These are phyloP conservation scores for Barnettozyma hawaiiensis DNA, from an alignment of 1,139 yeast genomes.

Conservation along the genomic window DNA sequence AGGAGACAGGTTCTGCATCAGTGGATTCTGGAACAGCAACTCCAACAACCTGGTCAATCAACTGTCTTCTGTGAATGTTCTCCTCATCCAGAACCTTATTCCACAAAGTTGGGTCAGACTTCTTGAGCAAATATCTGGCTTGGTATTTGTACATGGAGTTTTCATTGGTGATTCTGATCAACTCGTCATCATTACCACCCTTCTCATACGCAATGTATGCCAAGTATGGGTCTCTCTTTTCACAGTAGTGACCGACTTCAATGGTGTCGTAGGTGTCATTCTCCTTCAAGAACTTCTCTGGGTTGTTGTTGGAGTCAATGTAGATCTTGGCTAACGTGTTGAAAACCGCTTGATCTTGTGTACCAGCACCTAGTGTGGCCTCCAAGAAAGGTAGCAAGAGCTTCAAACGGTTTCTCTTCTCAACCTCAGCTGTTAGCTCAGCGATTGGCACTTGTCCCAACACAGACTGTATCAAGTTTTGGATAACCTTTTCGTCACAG, in stretches of 20 bases:
- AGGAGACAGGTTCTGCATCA: slow-evolving; percentile 93
- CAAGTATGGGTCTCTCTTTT: slow-evolving; percentile 96
- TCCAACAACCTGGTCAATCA: slow-evolving; percentile 90
- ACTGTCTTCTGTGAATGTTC: slow-evolving; percentile 81
- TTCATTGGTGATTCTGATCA: slow-evolving; percentile 88
- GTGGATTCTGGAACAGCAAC: slow-evolving; percentile 94
- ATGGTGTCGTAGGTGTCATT: slow-evolving; percentile 84
- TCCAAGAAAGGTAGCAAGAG: slow-evolving; percentile 89
- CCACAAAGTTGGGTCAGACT: slow-evolving; percentile 85
- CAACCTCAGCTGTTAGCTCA: slow-evolving; percentile 89
- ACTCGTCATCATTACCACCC: slow-evolving; percentile 87
- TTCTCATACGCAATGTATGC: slow-evolving; percentile 97
- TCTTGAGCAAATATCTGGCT: slow-evolving; percentile 84
- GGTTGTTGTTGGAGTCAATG: slow-evolving; percentile 95
- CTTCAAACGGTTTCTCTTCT: slow-evolving; percentile 91
- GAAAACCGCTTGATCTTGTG: slow-evolving; percentile 85
- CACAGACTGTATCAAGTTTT: slow-evolving; percentile 75
- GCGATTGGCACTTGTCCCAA: slow-evolving; percentile 92
- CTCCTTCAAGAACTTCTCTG: slow-evolving; percentile 93
- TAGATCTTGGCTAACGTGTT: slow-evolving; percentile 96
- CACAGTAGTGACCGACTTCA: slow-evolving; percentile 97
- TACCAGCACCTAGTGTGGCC: slow-evolving; percentile 80
- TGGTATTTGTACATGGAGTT: slow-evolving; percentile 98
- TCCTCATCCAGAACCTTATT: slow-evolving; percentile 66
- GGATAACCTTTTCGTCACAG: slow-evolving; percentile 87